A percentile compares a stretch with the other conserved stretches of the same genome.
Conservation (phyloP, 2,329 filamentous ascomycete genomes). For the Aspergillus candidus region DNA sequence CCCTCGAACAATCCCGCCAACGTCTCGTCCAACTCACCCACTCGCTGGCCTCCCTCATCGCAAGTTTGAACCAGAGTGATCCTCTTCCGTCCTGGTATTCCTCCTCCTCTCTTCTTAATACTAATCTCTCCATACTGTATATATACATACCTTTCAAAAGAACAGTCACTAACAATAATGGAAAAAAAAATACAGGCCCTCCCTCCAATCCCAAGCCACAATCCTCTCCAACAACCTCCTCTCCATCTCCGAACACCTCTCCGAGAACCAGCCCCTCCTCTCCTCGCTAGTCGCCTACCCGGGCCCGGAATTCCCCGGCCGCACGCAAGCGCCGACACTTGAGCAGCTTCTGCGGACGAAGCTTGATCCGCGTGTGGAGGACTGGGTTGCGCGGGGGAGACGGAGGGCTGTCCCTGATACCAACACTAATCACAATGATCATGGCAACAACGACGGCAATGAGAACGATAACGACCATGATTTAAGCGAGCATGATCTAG, state of each 20-base stretch:
- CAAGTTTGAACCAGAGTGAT: slow-evolving; percentile 55
- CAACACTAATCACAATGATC: too few species aligned
- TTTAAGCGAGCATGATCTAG: slow-evolving; percentile 46
- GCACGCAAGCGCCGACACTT: slow-evolving; percentile 56
- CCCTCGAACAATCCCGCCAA: slow-evolving; percentile 64
- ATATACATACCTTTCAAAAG: too few species aligned
- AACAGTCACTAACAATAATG: too few species aligned
- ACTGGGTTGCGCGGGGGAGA: slow-evolving; percentile 59
- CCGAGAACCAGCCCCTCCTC: slow-evolving; percentile 61
- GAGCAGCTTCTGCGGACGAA: slow-evolving; percentile 73
- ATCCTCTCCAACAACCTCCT: slow-evolving; percentile 67
- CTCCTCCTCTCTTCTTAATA: too few species aligned
- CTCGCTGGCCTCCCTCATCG: slow-evolving; percentile 60
- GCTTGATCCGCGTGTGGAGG: slow-evolving; percentile 69
- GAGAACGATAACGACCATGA: slow-evolving; percentile 9
- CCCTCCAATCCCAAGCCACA: slow-evolving; percentile 63
- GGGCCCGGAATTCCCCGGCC: slow-evolving; percentile 66
- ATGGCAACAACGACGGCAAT: too few species aligned
- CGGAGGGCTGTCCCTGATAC: too few species aligned
- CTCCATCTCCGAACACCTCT: slow-evolving; percentile 59
- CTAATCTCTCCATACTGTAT: too few species aligned
- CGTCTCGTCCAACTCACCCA: slow-evolving; percentile 63
- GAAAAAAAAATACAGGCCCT: slow-evolving; percentile 46
- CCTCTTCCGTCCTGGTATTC: slow-evolving; percentile 62
- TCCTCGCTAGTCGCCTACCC: slow-evolving; percentile 67